These are phyloP conservation scores for Gymnopus androsaceus DNA, from an alignment of 1,284 basidiomycete species.

Conservation along the genomic window DNA sequence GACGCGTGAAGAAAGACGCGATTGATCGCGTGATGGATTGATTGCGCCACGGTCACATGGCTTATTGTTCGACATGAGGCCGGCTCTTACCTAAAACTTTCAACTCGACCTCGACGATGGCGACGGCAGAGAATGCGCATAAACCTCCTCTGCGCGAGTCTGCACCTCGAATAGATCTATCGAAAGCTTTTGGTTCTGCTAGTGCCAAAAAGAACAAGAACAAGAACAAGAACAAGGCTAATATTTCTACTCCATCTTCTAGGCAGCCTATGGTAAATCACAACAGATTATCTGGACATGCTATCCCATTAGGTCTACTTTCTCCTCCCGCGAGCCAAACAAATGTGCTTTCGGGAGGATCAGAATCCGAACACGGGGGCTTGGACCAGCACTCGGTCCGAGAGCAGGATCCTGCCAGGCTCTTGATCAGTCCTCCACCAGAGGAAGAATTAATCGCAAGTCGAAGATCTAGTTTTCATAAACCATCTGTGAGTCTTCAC, in stretches of 20 bases:
- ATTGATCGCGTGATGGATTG: neutral
- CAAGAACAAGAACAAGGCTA: conserved; percentile 9
- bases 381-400: neutral
- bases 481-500: conserved; percentile 11
- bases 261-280: conserved; percentile 9
- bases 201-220: conserved; percentile 11
- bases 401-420: conserved; percentile 25
- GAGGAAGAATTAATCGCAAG: conserved; percentile 32
- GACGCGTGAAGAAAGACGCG: neutral
- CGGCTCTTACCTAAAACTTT: neutral
- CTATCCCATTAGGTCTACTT: conserved; percentile 11
- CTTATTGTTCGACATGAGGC: neutral
- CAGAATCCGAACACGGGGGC: neutral
- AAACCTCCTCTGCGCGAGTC: neutral
- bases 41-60: neutral
- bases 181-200: neutral
- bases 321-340: conserved; percentile 17
- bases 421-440: conserved; percentile 49
- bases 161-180: conserved; percentile 10
- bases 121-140: conserved; percentile 6
- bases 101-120: neutral
- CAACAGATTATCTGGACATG: conserved; percentile 6
- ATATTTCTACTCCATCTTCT: neutral
- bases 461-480: conserved; percentile 11
- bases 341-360: neutral